Percentiles rank a stretch among this genome's conserved stretches.
Conservation (phyloP, 2,329 filamentous ascomycete genomes). For the Trichoderma sp. region DNA sequence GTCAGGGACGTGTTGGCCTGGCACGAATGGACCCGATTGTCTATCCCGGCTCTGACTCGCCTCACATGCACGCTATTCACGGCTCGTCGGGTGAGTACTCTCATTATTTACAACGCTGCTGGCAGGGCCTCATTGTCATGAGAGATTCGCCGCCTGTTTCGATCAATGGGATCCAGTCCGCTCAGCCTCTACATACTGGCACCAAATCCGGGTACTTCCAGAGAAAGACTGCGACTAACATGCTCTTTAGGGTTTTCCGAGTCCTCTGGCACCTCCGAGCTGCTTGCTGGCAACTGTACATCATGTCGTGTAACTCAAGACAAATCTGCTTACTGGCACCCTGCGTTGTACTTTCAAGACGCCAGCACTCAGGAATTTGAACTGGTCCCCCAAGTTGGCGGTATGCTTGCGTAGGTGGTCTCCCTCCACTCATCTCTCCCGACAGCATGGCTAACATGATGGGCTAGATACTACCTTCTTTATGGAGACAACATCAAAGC, state of each 20-base stretch:
- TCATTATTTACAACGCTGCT: conserved; percentile 28
- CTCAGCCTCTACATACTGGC: background rate
- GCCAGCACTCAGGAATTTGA: conserved; percentile 63
- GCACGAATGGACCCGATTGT: conserved; percentile 79
- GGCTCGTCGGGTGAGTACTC: conserved; percentile 69
- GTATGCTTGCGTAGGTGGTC: conserved; percentile 76
- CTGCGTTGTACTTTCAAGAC: conserved; percentile 75
- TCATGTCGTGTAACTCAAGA: conserved; percentile 80
- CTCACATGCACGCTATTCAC: conserved; percentile 74
- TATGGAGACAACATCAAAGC: conserved; percentile 65
- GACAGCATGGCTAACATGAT: background rate
- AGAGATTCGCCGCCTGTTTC: background rate
- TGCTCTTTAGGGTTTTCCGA: conserved; percentile 61
- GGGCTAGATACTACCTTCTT: conserved; percentile 79
- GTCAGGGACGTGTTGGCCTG: conserved; percentile 67
- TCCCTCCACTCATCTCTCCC: background rate
- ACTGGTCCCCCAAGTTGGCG: conserved; percentile 72
- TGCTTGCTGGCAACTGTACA: conserved; percentile 69
- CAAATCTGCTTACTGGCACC: conserved; percentile 87
- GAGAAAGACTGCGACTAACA: conserved; percentile 27
- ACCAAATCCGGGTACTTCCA: background rate
- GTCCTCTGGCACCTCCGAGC: conserved; percentile 56
- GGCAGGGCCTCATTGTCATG: background rate
- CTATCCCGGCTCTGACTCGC: conserved; percentile 57
- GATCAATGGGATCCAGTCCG: background rate